Evolutionary conservation across 176 grass and related monocot genomes (phyloP).

Genomic region (Lolium multiflorum): DNA sequence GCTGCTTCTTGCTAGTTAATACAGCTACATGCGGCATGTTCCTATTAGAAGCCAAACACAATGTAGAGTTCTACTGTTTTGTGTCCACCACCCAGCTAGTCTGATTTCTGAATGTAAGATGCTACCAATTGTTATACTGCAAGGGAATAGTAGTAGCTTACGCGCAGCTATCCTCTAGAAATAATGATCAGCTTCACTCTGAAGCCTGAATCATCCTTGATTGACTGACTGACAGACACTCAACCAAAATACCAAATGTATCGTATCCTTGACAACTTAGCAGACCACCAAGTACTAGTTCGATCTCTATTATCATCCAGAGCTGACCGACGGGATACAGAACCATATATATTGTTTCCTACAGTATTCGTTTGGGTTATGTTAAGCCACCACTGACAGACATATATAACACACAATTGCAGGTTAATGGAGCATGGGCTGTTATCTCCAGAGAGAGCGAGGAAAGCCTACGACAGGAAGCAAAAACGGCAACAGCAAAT

Average conservation of each 20-base stretch:
- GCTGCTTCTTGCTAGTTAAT: too few relatives aligned
- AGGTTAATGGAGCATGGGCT: conserved; percentile 99
- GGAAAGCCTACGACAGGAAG: conserved; percentile 88
- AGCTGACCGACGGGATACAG: background rate
- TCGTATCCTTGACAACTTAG: background rate
- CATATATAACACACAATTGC: background rate
- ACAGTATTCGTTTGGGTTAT: background rate
- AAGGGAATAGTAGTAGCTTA: too few relatives aligned
- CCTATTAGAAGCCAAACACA: background rate
- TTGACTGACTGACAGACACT: background rate
- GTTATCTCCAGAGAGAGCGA: conserved; percentile 81
- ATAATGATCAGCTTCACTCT: conserved; percentile 8
- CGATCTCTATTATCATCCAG: too few relatives aligned
- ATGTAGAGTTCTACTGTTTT: background rate
- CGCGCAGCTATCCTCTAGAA: too few relatives aligned
- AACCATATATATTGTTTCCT: background rate
- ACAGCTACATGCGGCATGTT: background rate
- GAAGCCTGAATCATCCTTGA: background rate
- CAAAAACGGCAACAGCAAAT: conserved; percentile 72
- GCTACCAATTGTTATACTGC: too few relatives aligned
- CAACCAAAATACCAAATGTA: background rate
- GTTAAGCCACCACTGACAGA: background rate
- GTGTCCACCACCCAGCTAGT: background rate
- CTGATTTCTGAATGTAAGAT: background rate
- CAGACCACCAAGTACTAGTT: background rate